Evolutionary conservation across 208 protist genomes (phyloP), one percentile per base, ranked within the genome.

Genomic region (Leishmania turanica): DNA sequence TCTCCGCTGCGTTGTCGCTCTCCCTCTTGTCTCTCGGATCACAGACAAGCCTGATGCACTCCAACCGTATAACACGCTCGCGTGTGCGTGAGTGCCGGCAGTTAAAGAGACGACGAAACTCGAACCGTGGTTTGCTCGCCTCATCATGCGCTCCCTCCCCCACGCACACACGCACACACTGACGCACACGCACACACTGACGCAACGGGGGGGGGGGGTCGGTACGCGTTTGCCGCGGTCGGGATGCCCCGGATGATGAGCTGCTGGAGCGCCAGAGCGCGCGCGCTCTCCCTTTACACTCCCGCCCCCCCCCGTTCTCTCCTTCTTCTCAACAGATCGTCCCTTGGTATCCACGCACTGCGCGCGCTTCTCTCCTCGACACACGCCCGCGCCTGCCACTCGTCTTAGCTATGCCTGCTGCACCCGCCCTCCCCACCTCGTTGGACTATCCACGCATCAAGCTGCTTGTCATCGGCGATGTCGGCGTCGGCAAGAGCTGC

Each of bases 401-500:
- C 72, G 9, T 76, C 24, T 31, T 37, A 24, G 24, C 69, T 1
- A 60, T 47, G 40, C 40, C 54, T 9, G 8, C 56, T 3, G 51
- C 84, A 31, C 70, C 78, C 9, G 34, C 66, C 70, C 81, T 82
- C 40, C 80, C 77, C 42, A 51, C 76, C 13, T n/a, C 78, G n/a
- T 64, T 87, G 62, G 87, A 90, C 77, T 90, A 73, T 79, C 88
- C 91, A 34, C 88, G 96, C 58, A 90, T 98, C 37, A 99, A 99
- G 81, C 81, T 99, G 27, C 82, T 99, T 24, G 91, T 92, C 42
- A 81, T 99, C 53, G 98, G 98, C 13, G 89, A 97, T 51, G 81
- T 86, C 24, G 91, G 92, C 45, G 91, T 96, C 0, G 98, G 98
- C 40, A 99, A 99, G 88, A 98, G 92, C 73, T 99, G 98, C 77